Evolutionary conservation across 805 yeast genomes (phyloP).

Genomic region (Sugiyamaella chiloensis): DNA sequence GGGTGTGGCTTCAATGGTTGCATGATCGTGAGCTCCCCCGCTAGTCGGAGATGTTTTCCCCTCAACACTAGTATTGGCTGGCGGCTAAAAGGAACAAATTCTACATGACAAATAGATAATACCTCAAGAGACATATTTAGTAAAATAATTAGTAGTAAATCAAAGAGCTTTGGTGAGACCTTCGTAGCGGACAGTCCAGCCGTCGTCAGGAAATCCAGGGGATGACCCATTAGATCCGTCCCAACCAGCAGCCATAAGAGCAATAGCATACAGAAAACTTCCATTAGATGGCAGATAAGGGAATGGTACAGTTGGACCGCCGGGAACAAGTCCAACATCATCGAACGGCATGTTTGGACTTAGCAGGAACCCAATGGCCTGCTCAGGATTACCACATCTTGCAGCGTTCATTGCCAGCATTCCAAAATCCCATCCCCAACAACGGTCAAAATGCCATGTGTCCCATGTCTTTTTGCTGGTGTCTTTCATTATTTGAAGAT

Average conservation of each 20-base stretch:
- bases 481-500: conserved; percentile 1
- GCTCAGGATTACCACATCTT: conserved; percentile 4
- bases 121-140: too few relatives aligned
- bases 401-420: conserved; percentile 14
- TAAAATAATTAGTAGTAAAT: too few relatives aligned
- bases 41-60: too few relatives aligned
- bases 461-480: conserved; percentile 9
- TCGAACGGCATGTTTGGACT: conserved; percentile 7
- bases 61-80: too few relatives aligned
- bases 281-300: conserved; percentile 10
- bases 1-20: too few relatives aligned
- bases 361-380: conserved; percentile 5
- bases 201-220: conserved; percentile 8
- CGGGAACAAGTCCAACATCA: conserved; percentile 10
- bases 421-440: conserved; percentile 14
- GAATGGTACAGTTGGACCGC: conserved; percentile 11
- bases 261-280: conserved; percentile 7
- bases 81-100: too few relatives aligned
- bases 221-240: not conserved
- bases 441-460: conserved; percentile 10
- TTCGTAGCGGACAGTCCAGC: not conserved
- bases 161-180: not conserved
- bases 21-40: too few relatives aligned
- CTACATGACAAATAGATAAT: too few relatives aligned
- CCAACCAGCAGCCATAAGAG: conserved; percentile 13